Percentiles rank a stretch among this genome's conserved stretches.
phyloP scores from a whole-genome alignment of 192 early-diverging fungal species.

The Coemansia sp. region DNA sequence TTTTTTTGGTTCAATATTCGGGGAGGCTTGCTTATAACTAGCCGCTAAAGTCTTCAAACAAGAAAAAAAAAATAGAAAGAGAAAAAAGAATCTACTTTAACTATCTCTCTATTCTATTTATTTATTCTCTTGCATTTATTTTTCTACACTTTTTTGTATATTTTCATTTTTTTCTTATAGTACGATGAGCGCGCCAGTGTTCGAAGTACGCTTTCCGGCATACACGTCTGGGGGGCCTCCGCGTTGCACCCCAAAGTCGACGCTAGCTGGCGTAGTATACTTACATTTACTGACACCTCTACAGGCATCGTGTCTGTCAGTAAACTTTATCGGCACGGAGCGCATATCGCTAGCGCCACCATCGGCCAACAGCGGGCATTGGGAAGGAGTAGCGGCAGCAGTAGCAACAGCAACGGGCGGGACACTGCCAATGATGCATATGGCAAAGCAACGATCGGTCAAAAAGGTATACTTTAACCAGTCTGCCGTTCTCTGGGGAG shows the following conservation, averaged over 20 bases:
- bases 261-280: slow-evolving; percentile 44
- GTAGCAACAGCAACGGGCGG: slow-evolving; percentile 8
- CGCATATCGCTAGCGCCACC: slow-evolving; percentile 39
- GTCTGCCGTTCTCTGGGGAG: slow-evolving; percentile 45
- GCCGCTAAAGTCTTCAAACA: neutral
- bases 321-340: slow-evolving; percentile 44
- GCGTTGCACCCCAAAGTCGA: slow-evolving; percentile 49
- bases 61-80: neutral
- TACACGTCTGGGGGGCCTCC: slow-evolving; percentile 47
- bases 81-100: slow-evolving; percentile 3
- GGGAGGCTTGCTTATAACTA: slow-evolving; percentile 4
- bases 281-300: slow-evolving; percentile 21
- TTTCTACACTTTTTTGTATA: neutral
- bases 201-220: slow-evolving; percentile 53
- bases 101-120: neutral
- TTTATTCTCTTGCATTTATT: neutral
- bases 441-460: slow-evolving; percentile 25
- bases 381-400: neutral
- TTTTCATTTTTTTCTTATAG: neutral
- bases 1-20: neutral
- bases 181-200: slow-evolving; percentile 21
- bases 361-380: slow-evolving; percentile 30
- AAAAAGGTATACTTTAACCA: slow-evolving; percentile 52
- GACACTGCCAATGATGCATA: neutral
- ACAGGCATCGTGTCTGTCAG: slow-evolving; percentile 30